Base-by-base conservation (phyloP, 805 yeast genomes). In the Saccharomycopsis babjevae region DNA sequence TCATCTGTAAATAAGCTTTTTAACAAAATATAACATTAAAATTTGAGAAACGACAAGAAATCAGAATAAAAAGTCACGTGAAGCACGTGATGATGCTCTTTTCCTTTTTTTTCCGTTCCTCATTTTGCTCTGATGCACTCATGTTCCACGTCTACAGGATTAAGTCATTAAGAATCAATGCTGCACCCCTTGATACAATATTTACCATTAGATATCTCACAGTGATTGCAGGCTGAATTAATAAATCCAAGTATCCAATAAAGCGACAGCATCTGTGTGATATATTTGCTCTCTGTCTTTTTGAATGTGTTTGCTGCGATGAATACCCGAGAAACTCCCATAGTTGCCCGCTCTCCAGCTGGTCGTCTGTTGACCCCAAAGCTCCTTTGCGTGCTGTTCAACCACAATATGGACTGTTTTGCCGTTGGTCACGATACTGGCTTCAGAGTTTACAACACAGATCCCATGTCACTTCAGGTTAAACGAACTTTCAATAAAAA, bases 351-450 rank as follows among this genome's bases (percentile, higher is more conserved):
- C 20, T 54, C 42, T 30, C 39, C 20, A 30, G n/a, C n/a, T 11
- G 36, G 20, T 16, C 42, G 32, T 22, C 52, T 46, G 56, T 38
- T 30, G 39, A 43, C 20, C 40, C 74, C 78, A 0, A 70, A 70
- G 58, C 76, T 85, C 43, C 74, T 85, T 22, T 79, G 83, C 63
- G 83, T 87, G 10, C 75, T 83, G 30, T 92, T 90, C 77, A 93
- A 93, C 73, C 96, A 90, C 72, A 97, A 92, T 73, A 88, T 84
- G 68, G 86, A 90, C 42, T 93, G 97, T 71, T 91, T 93, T 74
- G 89, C 96, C 20, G 77, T 89, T 30, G 88, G 94, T 58, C 86
- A 83, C 64, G 91, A 88, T 62, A 72, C 76, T 54, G 97, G 98
- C 18, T 91, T 93, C 71, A 75, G 84, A 59, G 96, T 93, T 13